These are phyloP conservation scores for Pisolithus marmoratus DNA, from an alignment of 768 basidiomycete genomes.

Conservation along the genomic window DNA sequence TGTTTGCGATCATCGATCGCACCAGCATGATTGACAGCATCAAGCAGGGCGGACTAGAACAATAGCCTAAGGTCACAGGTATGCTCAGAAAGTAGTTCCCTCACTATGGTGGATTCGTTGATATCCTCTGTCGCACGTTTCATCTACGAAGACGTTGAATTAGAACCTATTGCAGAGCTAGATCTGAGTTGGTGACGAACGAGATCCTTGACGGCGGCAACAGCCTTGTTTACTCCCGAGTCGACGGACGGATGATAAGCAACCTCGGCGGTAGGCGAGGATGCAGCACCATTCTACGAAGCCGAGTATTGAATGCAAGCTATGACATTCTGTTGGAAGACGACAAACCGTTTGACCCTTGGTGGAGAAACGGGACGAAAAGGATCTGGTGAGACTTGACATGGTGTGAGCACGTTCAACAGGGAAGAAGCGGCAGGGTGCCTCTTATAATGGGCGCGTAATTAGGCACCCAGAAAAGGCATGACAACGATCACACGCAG, in stretches of 20 bases:
- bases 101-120: slow-evolving; percentile 22
- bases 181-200: slow-evolving; percentile 4
- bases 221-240: slow-evolving; percentile 16
- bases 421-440: neutral
- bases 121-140: slow-evolving; percentile 27
- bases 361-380: slow-evolving; percentile 25
- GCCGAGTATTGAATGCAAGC: neutral
- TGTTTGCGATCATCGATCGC: slow-evolving; percentile 75
- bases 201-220: slow-evolving; percentile 25
- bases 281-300: slow-evolving; percentile 5
- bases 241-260: slow-evolving; percentile 8
- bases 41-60: slow-evolving; percentile 52
- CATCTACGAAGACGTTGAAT: slow-evolving; percentile 10
- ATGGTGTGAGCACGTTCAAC: slow-evolving; percentile 10
- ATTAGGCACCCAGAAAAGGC: slow-evolving; percentile 14
- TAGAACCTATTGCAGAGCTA: neutral
- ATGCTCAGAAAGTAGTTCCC: neutral
- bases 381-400: slow-evolving; percentile 23
- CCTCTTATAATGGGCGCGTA: slow-evolving; percentile 22
- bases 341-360: slow-evolving; percentile 21
- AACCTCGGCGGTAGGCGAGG: slow-evolving; percentile 10
- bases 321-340: neutral
- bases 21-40: slow-evolving; percentile 52
- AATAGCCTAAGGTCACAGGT: neutral
- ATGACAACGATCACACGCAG: slow-evolving; percentile 5